Conservation (phyloP, 148 eudicot genomes). For the Persicaria tinctoria region DNA sequence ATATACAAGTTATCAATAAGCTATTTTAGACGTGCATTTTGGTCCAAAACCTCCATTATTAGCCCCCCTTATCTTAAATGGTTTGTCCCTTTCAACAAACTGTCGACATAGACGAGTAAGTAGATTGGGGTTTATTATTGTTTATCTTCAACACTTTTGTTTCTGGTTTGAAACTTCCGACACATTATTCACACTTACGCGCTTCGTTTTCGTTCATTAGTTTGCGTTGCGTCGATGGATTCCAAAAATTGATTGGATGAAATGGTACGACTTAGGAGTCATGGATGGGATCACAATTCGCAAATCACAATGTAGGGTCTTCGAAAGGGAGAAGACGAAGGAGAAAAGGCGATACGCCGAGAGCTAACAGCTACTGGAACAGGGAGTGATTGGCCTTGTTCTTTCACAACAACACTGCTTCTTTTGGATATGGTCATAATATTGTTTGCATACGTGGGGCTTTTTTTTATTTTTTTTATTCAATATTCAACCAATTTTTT, state of each 20-base stretch:
- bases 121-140: too few relatives aligned
- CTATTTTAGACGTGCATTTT: constrained; percentile 9
- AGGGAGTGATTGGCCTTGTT: neutral
- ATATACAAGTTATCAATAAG: neutral
- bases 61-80: neutral
- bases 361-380: neutral
- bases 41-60: neutral
- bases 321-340: neutral
- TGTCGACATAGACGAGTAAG: neutral
- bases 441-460: neutral
- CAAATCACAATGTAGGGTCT: neutral
- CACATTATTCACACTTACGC: neutral
- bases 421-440: neutral
- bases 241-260: neutral
- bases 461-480: too few relatives aligned
- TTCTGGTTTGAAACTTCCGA: neutral
- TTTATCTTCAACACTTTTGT: neutral
- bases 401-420: neutral
- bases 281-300: neutral
- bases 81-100: neutral
- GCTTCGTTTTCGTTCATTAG: constrained; percentile 1
- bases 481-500: too few relatives aligned
- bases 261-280: neutral
- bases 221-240: neutral
- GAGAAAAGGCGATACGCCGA: neutral